Base-by-base conservation (phyloP, 164 flowering plant species). In the Vitis rupestris region DNA sequence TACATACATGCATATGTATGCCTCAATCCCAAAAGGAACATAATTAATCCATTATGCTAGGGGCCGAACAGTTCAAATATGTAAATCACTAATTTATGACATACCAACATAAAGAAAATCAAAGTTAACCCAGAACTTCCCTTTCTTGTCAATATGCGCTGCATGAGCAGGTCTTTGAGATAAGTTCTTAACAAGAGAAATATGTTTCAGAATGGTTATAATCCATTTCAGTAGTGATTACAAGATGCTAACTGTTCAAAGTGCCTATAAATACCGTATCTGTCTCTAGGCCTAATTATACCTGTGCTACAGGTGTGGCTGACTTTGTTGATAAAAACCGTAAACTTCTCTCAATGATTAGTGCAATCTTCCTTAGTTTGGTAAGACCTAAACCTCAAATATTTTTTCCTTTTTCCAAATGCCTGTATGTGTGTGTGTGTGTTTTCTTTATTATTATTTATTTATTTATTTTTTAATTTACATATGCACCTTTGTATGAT, bases 341-440 rank as follows among this genome's bases (percentile, higher is more conserved):
- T 69, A 83, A 82, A 72, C 81, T 84, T 72, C 81, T 90, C 62
- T 85, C 97, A 10, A 79, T 81, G 78, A 75, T 82, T 59, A 93
- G 86, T 78, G 91, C 97, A 14, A 44, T 91, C 50, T 74, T 86
- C 65, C 95, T 94, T 57, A 84, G 98, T 75, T 76, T 89, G 52
- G 98, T 94, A 85, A 78, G 88, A 31, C 66, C 52, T 63, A 30
- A 48, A 44, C 23, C 61, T 19, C 44, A 37, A 37, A 37, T 37
- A 6, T 6, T 37, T 3, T 31, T 37, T 37, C 27, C 44, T 3
- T 37, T 37, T 37, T 37, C 44, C 44, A 37, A 37, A 23, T 23
- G 27, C 27, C 27, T 23, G 27, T 23, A 1, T 23, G 27, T 1
- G 27, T 23, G 23, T 23, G n/a, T n/a, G 44, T 31, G 44, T 37